Base-by-base conservation (phyloP, 1,284 basidiomycete genomes). In the Boletus holoroseus region DNA sequence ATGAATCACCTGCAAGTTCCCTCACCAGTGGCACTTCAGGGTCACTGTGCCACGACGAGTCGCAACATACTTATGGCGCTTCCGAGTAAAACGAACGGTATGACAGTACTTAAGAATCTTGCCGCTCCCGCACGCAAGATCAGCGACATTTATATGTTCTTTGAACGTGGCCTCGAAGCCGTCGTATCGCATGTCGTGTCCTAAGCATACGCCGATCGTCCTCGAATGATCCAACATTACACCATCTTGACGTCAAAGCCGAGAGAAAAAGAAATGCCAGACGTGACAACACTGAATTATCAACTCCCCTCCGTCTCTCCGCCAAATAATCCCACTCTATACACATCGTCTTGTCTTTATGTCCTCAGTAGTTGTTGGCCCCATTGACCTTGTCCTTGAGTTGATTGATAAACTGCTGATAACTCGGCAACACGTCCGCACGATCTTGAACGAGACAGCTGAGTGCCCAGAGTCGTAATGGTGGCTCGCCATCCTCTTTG, bases 401-500 rank as follows among this genome's bases (percentile, higher is more conserved):
- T 58, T 83, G 79, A 38, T 77, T 78, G 59, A 94, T 77, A 69
- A 92, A 99, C 71, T 98, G 95, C 63, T 92, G 87, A 71, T 99
- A 99, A 68, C 92, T 95, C 41, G 92, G 92, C 64, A 94, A 78
- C 57, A 91, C 85, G 69, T 99, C 96, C 63, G 92, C 88, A 53
- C 96, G 85, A 71, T 99, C 96, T 73, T 99, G 94, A 62, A 99
- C 88, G 61, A 99, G 80, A 67, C 85, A 81, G 65, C 91, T 94
- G 58, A 99, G 77, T 0, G 95, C 96, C 94, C 94, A 98, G 58
- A 93, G 79, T 53, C 94, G 77, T 65, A 99, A 74, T 43, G 92
- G 85, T 2, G 93, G 91, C 71, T 99, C 96, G 50, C 94, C 95
- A 62, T 99, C 96, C 68, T 96, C 94, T 74, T 99, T 99, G 62